Base-by-base conservation (phyloP, 179 eudicot species). In the Silene vulgaris region DNA sequence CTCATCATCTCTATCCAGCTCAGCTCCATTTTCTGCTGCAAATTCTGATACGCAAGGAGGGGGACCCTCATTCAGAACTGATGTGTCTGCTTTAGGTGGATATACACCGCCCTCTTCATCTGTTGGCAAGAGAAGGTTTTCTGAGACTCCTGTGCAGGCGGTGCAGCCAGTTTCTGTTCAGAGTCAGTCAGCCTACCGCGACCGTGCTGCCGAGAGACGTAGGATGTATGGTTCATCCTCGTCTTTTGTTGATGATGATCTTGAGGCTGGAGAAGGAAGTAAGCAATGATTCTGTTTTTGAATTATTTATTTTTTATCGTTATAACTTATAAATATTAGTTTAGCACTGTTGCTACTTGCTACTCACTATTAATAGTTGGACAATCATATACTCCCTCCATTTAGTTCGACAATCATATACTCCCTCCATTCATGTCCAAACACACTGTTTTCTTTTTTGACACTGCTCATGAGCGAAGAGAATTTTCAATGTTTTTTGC, bases 161-260 rank as follows among this genome's bases (percentile, higher is more conserved):
- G 48, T 84, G 74, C 87, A 68, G 71, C 68, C 90, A 6, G 83
- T 84, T 75, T 75, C 87, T 77, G 29, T 74, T 69, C 84, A 77
- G 65, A 89, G 79, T 65, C 97, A 90, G 61, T 76, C 90, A 8
- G 72, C 89, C 40, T 95, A 95, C 69, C 85, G 99, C 65, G 99
- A 95, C 74, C 99, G 99, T 73, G 99, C 99, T 14, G 99, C 99
- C 43, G 99, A 95, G 83, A 81, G 99, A 81, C 91, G 99, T 82
- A 95, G 85, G 77, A 89, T 92, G 87, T 95, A 95, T 79, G 97
- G 97, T 63, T 90, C 96, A 59, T 84, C 91, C 20, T 75, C 85
- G 43, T 84, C 93, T 66, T 82, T 84, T 81, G 92, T 88, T 74
- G 91, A 89, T 72, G 89, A 87, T 30, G 89, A 85, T 75, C 74